Evolutionary conservation across 768 basidiomycete genomes (phyloP).

Genomic region (Suillus placidus): DNA sequence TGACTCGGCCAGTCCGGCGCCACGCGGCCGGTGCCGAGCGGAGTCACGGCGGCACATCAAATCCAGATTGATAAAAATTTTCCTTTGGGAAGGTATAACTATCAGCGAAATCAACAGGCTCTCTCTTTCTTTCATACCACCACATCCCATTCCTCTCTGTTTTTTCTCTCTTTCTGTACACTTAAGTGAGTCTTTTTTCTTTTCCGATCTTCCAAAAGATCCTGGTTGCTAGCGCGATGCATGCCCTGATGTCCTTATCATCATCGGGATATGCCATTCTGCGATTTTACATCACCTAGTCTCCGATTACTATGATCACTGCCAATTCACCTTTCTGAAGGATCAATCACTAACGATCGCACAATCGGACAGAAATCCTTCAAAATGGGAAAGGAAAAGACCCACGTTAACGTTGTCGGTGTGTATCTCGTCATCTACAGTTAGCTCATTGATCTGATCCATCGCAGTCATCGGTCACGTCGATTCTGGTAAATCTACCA

Average conservation of each 20-base stretch:
- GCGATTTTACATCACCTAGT: slow-evolving; percentile 9
- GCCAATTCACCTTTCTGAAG: slow-evolving; percentile 19
- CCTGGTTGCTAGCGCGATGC: slow-evolving; percentile 20
- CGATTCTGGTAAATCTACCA: slow-evolving; percentile 99
- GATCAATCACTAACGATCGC: slow-evolving; percentile 18
- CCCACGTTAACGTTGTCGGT: slow-evolving; percentile 98
- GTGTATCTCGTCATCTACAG: slow-evolving; percentile 41
- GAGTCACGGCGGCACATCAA: slow-evolving; percentile 50
- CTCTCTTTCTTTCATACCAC: slow-evolving; percentile 41
- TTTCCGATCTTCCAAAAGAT: slow-evolving; percentile 9
- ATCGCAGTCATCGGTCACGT: slow-evolving; percentile 92
- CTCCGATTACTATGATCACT: slow-evolving; percentile 25
- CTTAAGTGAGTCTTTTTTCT: slow-evolving; percentile 43
- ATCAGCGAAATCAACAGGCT: slow-evolving; percentile 48
- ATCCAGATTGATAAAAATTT: slow-evolving; percentile 68
- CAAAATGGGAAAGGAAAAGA: slow-evolving; percentile 96
- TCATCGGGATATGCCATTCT: slow-evolving; percentile 20
- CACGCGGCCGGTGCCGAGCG: slow-evolving; percentile 35
- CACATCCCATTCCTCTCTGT: slow-evolving; percentile 36
- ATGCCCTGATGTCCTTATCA: slow-evolving; percentile 22
- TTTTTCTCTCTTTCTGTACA: slow-evolving; percentile 42
- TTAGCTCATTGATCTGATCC: slow-evolving; percentile 32
- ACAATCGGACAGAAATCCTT: slow-evolving; percentile 45
- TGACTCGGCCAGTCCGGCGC: slow-evolving; percentile 19
- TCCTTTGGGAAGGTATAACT: slow-evolving; percentile 59